Evolutionary conservation across 805 yeast genomes (phyloP), one percentile per base, ranked within the genome.

Genomic region (Candida gorgasii): DNA sequence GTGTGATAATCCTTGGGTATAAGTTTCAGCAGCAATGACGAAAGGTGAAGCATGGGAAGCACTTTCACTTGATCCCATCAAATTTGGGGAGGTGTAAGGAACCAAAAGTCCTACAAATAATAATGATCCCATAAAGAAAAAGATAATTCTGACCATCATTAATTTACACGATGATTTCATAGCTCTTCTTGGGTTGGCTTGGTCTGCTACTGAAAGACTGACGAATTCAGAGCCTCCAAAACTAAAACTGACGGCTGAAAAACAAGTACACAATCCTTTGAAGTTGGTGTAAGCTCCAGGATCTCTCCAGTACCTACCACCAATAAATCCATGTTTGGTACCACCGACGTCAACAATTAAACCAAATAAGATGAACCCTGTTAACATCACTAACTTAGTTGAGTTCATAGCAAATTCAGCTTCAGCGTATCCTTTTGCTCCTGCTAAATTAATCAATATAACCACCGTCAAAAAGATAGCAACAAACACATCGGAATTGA

Each of bases 401-500:
- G 63, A 51, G 46, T 71, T 71, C 55, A 69, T 57, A 30, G 63
- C 39, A 29, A 69, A 68, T 48, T 69, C 75, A 36, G 70, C 74
- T 52, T 67, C 71, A 40, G 73, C 76, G 48, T 68, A 73, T 39
- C 76, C 79, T 43, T 62, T 65, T 39, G 75, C 69, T 38, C 79
- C 79, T 47, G 62, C 59, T 35, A 72, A 69, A 51, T 71, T 72
- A 45, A 80, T 68, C 20, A 61, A 44, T 9, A 75, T 51, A 22
- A 80, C 67, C 6, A 79, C 59, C 8, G 65, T 53, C 42, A 67
- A 74, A 53, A 82, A 78, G 3, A 80, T 73, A 1, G 72, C 65
- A 14, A 82, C 82, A 59, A 76, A 82, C 4, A 72, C 78, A 50
- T 79, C 84, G 1, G 85, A 67, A 51, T 79, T 73, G 37, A 80